Evolutionary conservation across 306 rosid species (phyloP), one percentile per base, ranked within the genome.

Genomic region (Fagus crenata): DNA sequence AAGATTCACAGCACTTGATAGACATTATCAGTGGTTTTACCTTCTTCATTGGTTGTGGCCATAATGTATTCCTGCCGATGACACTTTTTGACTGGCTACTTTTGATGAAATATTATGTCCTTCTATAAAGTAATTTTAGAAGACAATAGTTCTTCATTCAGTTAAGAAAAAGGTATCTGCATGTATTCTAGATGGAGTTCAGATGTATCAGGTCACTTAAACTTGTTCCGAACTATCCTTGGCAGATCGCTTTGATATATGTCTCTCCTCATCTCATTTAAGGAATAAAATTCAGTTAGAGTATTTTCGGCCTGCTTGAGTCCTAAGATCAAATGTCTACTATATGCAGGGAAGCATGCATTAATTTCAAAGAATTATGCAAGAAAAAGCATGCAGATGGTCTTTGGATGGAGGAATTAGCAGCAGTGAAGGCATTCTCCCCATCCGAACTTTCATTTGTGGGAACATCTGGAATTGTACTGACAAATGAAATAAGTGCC

Each of bases 341-440:
- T 76, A 22, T 76, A n/a, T 81, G 69, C 64, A 87, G 90, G 84
- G 90, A 84, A 74, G 90, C 90, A 69, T 84, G 90, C 85, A 60
- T 77, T 53, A 83, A 81, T 68, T 84, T 80, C 58, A 84, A 80
- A 85, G 88, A 87, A n/a, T 72, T 84, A 65, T 87, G 90, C 86
- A 82, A 84, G 81, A 84, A 84, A 80, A 87, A 87, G 72, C 86
- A 82, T 67, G 86, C 71, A 28, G 88, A 87, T 77, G 88, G 78
- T 77, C 86, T 82, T 74, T 87, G 88, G 88, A 78, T 87, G 75
- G 59, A 87, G 80, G 90, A 87, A 84, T 84, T 87, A 6, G 88
- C 90, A 54, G 88, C 90, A 68, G 63, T 84, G 85, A 84, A 87
- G 67, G 79, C 90, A 75, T 80, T 76, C 76, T 77, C 82, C 72